Evolutionary conservation across 169 alveolate genomes (phyloP).

Genomic region (Cryptosporidium felis): DNA sequence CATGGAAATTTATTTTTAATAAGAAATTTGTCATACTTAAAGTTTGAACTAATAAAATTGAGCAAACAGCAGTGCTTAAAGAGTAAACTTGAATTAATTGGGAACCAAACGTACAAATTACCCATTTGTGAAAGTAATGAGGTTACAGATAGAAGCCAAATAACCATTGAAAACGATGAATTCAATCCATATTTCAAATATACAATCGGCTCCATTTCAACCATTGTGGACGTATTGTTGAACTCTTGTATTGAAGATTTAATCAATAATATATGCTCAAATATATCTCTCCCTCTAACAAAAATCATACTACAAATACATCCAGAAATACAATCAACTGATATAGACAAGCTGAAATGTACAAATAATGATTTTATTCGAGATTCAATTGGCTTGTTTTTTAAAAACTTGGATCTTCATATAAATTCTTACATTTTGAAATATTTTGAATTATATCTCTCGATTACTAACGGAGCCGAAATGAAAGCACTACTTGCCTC

Average conservation of each 20-base stretch:
- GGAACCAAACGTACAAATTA: background rate
- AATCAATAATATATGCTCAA: slow-evolving; percentile 38
- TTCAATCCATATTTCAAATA: background rate
- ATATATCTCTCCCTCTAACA: slow-evolving; percentile 51
- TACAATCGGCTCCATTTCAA: background rate
- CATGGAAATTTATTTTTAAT: slow-evolving; percentile 49
- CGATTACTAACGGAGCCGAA: slow-evolving; percentile 39
- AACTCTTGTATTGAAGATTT: slow-evolving; percentile 24
- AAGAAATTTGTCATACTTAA: slow-evolving; percentile 46
- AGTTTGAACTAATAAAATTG: slow-evolving; percentile 13
- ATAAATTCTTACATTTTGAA: slow-evolving; percentile 19
- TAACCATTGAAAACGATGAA: background rate
- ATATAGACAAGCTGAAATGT: slow-evolving; percentile 22
- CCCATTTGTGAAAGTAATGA: background rate
- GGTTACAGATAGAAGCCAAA: background rate
- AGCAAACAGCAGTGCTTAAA: background rate
- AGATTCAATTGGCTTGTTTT: slow-evolving; percentile 31
- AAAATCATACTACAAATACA: slow-evolving; percentile 60
- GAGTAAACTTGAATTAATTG: background rate
- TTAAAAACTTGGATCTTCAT: slow-evolving; percentile 32
- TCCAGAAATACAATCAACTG: slow-evolving; percentile 53
- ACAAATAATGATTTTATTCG: slow-evolving; percentile 6
- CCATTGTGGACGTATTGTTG: background rate
- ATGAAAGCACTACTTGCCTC: slow-evolving; percentile 44
- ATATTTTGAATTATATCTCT: slow-evolving; percentile 29